Base-by-base conservation (phyloP, 2,329 filamentous ascomycete species). In the Hortaea sp. region DNA sequence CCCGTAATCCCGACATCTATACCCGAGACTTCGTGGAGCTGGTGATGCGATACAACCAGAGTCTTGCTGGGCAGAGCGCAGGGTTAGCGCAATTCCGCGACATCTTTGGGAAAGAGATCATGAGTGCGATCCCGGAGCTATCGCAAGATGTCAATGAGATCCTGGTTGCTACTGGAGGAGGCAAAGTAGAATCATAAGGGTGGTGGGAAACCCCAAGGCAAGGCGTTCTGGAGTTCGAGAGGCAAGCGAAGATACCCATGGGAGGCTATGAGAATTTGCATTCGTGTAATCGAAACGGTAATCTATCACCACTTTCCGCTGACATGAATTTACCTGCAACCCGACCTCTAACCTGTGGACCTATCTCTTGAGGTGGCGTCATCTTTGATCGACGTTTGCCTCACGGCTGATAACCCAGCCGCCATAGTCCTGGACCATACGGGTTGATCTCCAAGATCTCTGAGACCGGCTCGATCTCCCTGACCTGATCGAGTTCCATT, bases 1-100 rank as follows among this genome's bases (percentile, higher is more conserved):
- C 76, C 12, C 75, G 79, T 20, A 83, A 83, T 56, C 79, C 79
- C 6, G 79, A 82, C 55, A 81, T 82, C 53, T 82, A 81, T 63
- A 82, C 78, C 6, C 72, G 79, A 40, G 78, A 82, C 54, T 81
- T 82, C 52, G 76, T 82, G 39, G 79, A 83, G 63, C 67, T 77
- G 29, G 76, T 79, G 6, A 78, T 81, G 65, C 70, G 73, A 50
- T 73, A 74, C 42, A 83, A 83, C 52, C 77, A 81, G 57, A 73
- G 77, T 61, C 63, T 81, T 43, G 79, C 77, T 54, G 79, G 79
- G 30, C 77, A 78, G 55, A 70, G 69, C 46, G 72, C 79, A 55
- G 79, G 77, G 1, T 81, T 79, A 62, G 71, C 69, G 7, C 63
- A 68, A 39, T 78, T 82, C 50, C 69, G 76, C 48, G 75, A 81